Evolutionary conservation across 2,329 filamentous ascomycete genomes (phyloP).

Genomic region (Ascochyta koolunga): DNA sequence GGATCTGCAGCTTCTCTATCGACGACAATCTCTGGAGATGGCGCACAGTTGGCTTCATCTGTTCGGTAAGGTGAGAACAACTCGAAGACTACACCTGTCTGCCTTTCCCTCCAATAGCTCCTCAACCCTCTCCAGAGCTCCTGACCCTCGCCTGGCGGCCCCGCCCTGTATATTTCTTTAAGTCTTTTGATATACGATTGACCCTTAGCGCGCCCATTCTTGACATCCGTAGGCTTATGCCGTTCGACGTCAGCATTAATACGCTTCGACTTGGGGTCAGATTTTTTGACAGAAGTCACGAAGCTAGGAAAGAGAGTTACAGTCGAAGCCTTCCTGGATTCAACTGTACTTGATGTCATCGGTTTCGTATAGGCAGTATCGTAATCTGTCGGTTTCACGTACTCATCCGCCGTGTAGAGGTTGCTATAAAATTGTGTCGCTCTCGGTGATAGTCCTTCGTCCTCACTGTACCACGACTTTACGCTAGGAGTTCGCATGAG

Average conservation of each 20-base stretch:
- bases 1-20: not conserved
- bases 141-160: slow-evolving; percentile 37
- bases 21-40: not conserved
- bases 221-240: not conserved
- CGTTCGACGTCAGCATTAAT: not conserved
- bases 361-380: not conserved
- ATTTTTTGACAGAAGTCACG: not conserved
- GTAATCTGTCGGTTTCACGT: not conserved
- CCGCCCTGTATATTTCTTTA: slow-evolving; percentile 28
- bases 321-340: not conserved
- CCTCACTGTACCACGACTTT: not conserved
- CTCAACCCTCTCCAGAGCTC: slow-evolving; percentile 28
- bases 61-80: not conserved
- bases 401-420: not conserved
- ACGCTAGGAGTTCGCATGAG: not conserved
- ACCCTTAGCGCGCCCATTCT: not conserved
- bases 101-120: slow-evolving; percentile 14
- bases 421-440: not conserved
- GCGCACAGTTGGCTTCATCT: not conserved
- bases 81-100: not conserved
- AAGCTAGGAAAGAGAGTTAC: not conserved
- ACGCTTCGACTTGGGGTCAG: not conserved
- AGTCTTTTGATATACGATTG: slow-evolving; percentile 2
- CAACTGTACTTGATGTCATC: not conserved
- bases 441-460: slow-evolving; percentile 1